Evolutionary conservation across 169 alveolate genomes (phyloP).

Genomic region (Theileria orientalis): DNA sequence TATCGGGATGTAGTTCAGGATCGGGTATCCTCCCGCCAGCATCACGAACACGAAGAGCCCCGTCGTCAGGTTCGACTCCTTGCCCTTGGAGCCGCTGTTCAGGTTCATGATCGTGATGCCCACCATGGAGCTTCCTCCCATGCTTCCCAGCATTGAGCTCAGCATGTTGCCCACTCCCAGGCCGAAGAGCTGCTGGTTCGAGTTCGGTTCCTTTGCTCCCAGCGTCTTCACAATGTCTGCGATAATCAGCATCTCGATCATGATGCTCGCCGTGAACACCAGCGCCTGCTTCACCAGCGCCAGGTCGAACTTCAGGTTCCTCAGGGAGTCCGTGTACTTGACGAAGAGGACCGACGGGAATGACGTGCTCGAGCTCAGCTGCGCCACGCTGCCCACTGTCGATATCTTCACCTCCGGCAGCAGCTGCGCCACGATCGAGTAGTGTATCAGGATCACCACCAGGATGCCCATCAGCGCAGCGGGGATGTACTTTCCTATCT

Average conservation of each 20-base stretch:
- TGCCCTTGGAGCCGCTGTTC: conserved; percentile 77
- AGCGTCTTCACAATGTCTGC: conserved; percentile 76
- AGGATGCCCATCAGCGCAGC: conserved; percentile 71
- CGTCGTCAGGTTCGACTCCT: conserved; percentile 74
- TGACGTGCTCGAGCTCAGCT: conserved; percentile 68
- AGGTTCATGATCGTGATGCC: conserved; percentile 79
- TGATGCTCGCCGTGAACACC: conserved; percentile 62
- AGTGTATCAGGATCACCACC: conserved; percentile 66
- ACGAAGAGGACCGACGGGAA: conserved; percentile 59
- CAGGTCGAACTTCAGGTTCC: conserved; percentile 51
- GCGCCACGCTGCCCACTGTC: conserved; percentile 75
- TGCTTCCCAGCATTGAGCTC: conserved; percentile 73
- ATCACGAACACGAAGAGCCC: conserved; percentile 68
- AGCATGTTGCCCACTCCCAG: conserved; percentile 73
- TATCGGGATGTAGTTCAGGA: conserved; percentile 78
- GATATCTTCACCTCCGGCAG: conserved; percentile 63
- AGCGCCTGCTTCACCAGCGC: conserved; percentile 58
- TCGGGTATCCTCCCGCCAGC: conserved; percentile 73
- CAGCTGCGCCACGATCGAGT: conserved; percentile 39
- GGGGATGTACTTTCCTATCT: conserved; percentile 66
- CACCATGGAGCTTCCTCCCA: conserved; percentile 81
- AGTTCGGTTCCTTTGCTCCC: conserved; percentile 72
- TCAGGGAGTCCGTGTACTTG: conserved; percentile 46
- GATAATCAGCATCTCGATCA: conserved; percentile 74
- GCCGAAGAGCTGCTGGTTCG: conserved; percentile 75